A percentile compares a stretch with the other conserved stretches of the same genome.
Evolutionary conservation across 1,284 basidiomycete genomes (phyloP).

Genomic region (Fistulinella cinereoalba): DNA sequence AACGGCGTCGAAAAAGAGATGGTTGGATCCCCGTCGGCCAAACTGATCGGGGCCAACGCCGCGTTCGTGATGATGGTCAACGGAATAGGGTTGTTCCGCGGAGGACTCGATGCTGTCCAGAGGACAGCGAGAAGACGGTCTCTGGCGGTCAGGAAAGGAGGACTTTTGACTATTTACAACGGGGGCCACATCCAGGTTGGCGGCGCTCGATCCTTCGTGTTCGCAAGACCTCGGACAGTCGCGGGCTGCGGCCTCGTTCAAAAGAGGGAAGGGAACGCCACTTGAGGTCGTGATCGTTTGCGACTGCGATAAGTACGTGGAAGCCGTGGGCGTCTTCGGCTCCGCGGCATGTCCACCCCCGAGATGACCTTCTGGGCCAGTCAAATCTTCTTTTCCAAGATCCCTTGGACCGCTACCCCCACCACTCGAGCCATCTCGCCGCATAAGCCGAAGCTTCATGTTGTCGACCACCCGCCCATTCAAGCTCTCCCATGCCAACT

Average conservation of each 20-base stretch:
- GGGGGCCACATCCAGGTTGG: conserved; percentile 10
- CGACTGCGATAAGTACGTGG: conserved; percentile 36
- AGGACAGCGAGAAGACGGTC: conserved; percentile 15
- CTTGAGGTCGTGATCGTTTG: conserved; percentile 23
- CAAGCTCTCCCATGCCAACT: conserved; percentile 43
- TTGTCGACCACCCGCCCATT: conserved; percentile 43
- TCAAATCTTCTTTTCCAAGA: conserved; percentile 32
- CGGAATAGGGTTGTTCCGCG: conserved; percentile 13
- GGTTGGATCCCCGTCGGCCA: conserved; percentile 35
- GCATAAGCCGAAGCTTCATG: conserved; percentile 38
- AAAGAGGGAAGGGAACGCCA: conserved; percentile 32
- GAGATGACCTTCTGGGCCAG: conserved; percentile 29
- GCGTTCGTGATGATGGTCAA: conserved; percentile 16
- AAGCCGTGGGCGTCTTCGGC: conserved; percentile 37
- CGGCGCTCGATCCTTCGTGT: conserved; percentile 18
- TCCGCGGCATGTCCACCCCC: conserved; percentile 33
- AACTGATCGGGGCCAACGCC: conserved; percentile 20
- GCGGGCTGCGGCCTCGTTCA: conserved; percentile 27
- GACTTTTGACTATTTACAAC: conserved; percentile 11
- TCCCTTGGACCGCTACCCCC: conserved; percentile 20
- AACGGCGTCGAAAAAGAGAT: conserved; percentile 31
- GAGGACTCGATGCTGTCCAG: conserved; percentile 17
- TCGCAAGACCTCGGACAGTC: conserved; percentile 25
- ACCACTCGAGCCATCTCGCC: conserved; percentile 21
- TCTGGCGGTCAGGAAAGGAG: conserved; percentile 22